phyloP scores from a whole-genome alignment of 2,329 filamentous ascomycete genomes.

The Verticillium dahliae region DNA sequence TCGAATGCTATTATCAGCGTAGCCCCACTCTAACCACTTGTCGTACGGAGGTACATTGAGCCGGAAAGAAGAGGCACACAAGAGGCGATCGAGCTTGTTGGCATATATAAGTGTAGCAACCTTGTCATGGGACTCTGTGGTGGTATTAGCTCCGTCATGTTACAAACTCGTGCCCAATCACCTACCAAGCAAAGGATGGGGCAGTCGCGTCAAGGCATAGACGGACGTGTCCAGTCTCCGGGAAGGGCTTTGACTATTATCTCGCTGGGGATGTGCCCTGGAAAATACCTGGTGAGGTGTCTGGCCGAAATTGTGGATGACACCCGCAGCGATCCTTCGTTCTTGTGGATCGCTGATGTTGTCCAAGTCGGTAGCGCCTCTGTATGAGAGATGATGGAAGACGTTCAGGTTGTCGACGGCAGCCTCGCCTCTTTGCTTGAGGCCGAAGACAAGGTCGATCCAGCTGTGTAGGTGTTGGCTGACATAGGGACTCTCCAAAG shows the following conservation, averaged over 20 bases:
- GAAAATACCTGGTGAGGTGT: slow-evolving; percentile 93
- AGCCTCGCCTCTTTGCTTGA: slow-evolving; percentile 87
- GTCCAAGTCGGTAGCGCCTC: slow-evolving; percentile 87
- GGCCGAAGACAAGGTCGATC: slow-evolving; percentile 94
- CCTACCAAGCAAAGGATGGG: slow-evolving; percentile 67
- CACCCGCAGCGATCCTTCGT: slow-evolving; percentile 80
- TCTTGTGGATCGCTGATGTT: slow-evolving; percentile 85
- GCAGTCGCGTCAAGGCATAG: slow-evolving; percentile 68
- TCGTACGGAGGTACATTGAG: slow-evolving; percentile 89
- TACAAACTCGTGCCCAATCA: neutral
- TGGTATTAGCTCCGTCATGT: slow-evolving; percentile 3
- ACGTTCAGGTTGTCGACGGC: slow-evolving; percentile 90
- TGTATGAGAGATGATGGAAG: slow-evolving; percentile 93
- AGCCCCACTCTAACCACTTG: slow-evolving; percentile 93
- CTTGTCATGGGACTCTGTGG: slow-evolving; percentile 61
- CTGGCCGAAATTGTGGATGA: slow-evolving; percentile 98
- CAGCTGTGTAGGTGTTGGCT: slow-evolving; percentile 84
- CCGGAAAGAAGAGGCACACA: slow-evolving; percentile 78
- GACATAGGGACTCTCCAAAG: slow-evolving; percentile 87
- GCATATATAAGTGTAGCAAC: slow-evolving; percentile 76
- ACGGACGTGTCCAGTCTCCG: slow-evolving; percentile 72
- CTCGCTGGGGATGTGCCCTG: slow-evolving; percentile 70
- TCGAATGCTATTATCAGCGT: slow-evolving; percentile 83
- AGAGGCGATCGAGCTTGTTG: slow-evolving; percentile 70
- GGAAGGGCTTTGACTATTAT: slow-evolving; percentile 57